Percentiles rank a stretch among this genome's conserved stretches.
These are phyloP conservation scores for Aristolochia fimbriata DNA, from an alignment of 164 flowering plant genomes.

Conservation along the genomic window DNA sequence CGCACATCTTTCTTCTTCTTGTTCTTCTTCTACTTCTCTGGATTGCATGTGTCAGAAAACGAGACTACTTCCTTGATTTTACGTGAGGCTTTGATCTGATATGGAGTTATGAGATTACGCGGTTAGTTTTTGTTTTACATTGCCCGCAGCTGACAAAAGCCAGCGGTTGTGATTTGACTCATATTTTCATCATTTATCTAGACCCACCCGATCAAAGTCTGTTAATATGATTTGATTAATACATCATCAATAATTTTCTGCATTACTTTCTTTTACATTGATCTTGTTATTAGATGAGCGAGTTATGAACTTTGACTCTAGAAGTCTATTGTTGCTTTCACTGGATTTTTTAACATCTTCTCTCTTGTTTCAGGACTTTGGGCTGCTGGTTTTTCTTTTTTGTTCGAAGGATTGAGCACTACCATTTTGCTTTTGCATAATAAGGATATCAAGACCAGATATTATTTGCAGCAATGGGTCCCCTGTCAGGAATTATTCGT, in stretches of 20 bases:
- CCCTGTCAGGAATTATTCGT: constrained; percentile 57
- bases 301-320: background rate
- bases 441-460: background rate
- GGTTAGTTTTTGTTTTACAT: no score
- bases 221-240: no score
- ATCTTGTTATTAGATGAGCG: background rate
- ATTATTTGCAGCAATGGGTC: constrained; percentile 39
- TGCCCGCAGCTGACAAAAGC: no score
- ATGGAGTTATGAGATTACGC: no score
- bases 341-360: background rate
- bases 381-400: constrained; percentile 4
- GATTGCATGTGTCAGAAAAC: background rate
- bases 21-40: background rate
- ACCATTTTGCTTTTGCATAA: background rate
- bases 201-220: no score
- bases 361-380: background rate
- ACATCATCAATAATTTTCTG: no score
- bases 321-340: background rate
- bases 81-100: background rate
- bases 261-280: no score
- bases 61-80: background rate
- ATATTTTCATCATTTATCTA: no score
- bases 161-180: no score
- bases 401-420: background rate
- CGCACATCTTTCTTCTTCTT: background rate